Percentiles rank a stretch among this genome's conserved stretches.
phyloP scores from a whole-genome alignment of 371 early-diverging fungal genomes.

The Choanephora cucurbitarum region DNA sequence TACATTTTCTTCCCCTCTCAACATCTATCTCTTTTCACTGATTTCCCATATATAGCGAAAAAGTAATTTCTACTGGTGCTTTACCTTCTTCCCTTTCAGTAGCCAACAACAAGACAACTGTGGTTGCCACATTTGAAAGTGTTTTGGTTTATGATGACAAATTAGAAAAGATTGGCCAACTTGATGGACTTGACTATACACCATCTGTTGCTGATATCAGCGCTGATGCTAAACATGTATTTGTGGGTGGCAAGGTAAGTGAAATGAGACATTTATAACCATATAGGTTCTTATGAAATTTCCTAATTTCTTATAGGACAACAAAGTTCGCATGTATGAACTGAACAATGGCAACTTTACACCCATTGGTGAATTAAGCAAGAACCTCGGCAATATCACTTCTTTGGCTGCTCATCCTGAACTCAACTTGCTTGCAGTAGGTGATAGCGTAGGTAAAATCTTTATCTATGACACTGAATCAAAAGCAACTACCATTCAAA shows the following conservation, averaged over 20 bases:
- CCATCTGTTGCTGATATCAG: slow-evolving; percentile 65
- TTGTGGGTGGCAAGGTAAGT: slow-evolving; percentile 72
- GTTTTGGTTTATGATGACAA: slow-evolving; percentile 47
- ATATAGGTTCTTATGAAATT: no score
- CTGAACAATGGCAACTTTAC: slow-evolving; percentile 17
- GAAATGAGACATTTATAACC: neutral
- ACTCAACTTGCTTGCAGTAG: slow-evolving; percentile 75
- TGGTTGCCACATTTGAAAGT: slow-evolving; percentile 52
- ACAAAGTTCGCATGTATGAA: slow-evolving; percentile 50
- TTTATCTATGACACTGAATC: slow-evolving; percentile 66
- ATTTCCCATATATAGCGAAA: slow-evolving; percentile 15
- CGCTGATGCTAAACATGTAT: slow-evolving; percentile 56
- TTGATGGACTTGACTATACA: slow-evolving; percentile 37
- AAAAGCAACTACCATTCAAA: slow-evolving; percentile 59
- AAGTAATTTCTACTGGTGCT: slow-evolving; percentile 43
- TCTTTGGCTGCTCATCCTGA: slow-evolving; percentile 77
- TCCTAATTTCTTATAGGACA: slow-evolving; percentile 54
- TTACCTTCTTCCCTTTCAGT: slow-evolving; percentile 58
- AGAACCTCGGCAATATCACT: slow-evolving; percentile 72
- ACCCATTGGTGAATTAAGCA: slow-evolving; percentile 37
- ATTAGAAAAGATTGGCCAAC: slow-evolving; percentile 28
- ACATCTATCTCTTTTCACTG: no score
- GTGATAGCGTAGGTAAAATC: slow-evolving; percentile 83
- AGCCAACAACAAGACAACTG: slow-evolving; percentile 43
- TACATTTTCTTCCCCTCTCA: no score